These are phyloP conservation scores for Rhizoctonia solani DNA, from an alignment of 1,284 basidiomycete species.

Conservation along the genomic window DNA sequence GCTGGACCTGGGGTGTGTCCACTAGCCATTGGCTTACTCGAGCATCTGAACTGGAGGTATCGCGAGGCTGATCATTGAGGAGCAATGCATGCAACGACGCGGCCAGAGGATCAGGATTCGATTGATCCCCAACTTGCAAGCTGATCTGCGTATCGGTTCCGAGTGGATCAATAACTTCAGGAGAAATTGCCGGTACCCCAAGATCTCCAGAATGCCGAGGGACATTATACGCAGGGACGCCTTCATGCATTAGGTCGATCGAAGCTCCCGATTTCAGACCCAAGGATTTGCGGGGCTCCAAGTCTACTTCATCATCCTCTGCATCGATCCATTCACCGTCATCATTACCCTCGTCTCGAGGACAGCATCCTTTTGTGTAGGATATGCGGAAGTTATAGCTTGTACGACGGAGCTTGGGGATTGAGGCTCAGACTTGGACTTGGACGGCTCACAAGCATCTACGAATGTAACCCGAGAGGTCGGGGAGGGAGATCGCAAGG, in stretches of 20 bases:
- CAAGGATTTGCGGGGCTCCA: conserved; percentile 11
- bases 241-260: background rate
- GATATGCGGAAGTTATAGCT: background rate
- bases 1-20: background rate
- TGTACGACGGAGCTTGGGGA: no score
- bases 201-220: conserved; percentile 8
- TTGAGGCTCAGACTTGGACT: no score
- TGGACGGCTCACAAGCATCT: conserved; percentile 1
- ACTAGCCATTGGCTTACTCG: conserved; percentile 31
- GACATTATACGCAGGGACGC: background rate
- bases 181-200: background rate
- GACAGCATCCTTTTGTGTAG: background rate
- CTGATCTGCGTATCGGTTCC: no score
- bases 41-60: background rate
- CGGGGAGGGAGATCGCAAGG: conserved; percentile 27
- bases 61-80: background rate
- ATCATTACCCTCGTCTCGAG: background rate
- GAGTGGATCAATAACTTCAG: background rate
- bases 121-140: no score
- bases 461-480: conserved; percentile 22
- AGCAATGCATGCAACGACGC: background rate
- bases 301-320: conserved; percentile 5
- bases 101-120: no score
- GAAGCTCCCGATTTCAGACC: background rate
- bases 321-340: conserved; percentile 28